phyloP scores from a whole-genome alignment of 345 rosid genomes.

The Lumnitzera littorea region DNA sequence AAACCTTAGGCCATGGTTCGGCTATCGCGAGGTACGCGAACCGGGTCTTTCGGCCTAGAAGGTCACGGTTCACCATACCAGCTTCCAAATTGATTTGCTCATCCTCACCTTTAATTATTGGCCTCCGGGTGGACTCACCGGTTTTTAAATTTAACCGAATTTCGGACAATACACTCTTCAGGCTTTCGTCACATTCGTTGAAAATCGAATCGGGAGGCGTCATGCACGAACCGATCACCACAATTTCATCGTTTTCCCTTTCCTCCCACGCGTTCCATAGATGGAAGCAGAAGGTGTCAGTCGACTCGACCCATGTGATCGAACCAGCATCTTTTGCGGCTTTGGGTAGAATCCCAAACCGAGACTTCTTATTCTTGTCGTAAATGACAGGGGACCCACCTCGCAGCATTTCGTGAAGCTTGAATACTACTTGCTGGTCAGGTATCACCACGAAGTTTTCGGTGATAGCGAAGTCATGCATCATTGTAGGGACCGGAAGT shows the following conservation, averaged over 20 bases:
- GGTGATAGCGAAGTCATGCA: constrained; percentile 88
- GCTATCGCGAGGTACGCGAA: constrained; percentile 18
- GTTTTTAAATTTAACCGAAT: constrained; percentile 10
- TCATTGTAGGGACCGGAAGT: constrained; percentile 67
- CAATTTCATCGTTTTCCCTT: constrained; percentile 64
- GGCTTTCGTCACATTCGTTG: constrained; percentile 16
- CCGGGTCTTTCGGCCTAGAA: constrained; percentile 13
- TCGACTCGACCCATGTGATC: constrained; percentile 70
- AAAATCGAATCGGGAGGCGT: constrained; percentile 16
- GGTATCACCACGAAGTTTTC: constrained; percentile 82
- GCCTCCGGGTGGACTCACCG: constrained; percentile 12
- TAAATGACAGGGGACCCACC: constrained; percentile 92
- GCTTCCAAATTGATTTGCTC: constrained; percentile 17
- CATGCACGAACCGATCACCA: constrained; percentile 36
- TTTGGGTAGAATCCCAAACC: constrained; percentile 63
- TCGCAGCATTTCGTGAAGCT: constrained; percentile 68
- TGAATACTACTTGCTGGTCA: constrained; percentile 86
- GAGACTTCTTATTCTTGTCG: constrained; percentile 56
- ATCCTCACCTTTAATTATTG: constrained; percentile 1
- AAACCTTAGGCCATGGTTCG: constrained; percentile 17
- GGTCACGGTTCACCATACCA: constrained; percentile 21
- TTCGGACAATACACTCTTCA: constrained; percentile 15
- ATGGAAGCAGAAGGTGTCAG: constrained; percentile 78
- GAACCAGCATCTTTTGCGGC: constrained; percentile 36
- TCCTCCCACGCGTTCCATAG: constrained; percentile 97